Conservation (phyloP, 306 rosid genomes). For the Luffa acutangula region DNA sequence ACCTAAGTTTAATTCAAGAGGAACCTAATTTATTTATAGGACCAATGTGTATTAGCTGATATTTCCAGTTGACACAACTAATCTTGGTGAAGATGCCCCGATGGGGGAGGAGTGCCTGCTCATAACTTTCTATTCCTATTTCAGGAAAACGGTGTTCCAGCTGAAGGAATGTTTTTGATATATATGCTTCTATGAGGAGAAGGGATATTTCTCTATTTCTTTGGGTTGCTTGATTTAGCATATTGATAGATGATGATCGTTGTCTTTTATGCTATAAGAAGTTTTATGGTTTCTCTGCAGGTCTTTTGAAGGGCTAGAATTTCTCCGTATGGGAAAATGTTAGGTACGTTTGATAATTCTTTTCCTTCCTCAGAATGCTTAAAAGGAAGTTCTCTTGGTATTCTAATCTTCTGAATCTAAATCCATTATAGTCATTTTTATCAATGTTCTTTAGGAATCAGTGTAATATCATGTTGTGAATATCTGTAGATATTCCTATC, state of each 20-base stretch:
- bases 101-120: not conserved
- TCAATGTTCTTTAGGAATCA: not conserved
- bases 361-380: not conserved
- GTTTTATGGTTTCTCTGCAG: constrained; percentile 14
- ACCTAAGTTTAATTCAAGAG: not conserved
- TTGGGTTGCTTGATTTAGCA: not conserved
- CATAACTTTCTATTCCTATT: not conserved
- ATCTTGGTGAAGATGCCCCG: not conserved
- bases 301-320: constrained; percentile 3
- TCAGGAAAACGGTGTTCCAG: not conserved
- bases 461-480: not conserved
- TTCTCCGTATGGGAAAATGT: not conserved
- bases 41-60: not conserved
- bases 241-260: not conserved
- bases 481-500: not conserved
- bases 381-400: not conserved
- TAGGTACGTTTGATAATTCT: not conserved
- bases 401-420: not conserved
- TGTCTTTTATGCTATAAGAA: not conserved
- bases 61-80: not conserved
- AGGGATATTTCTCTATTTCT: not conserved
- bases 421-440: not conserved
- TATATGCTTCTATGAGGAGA: not conserved
- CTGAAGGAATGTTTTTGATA: not conserved
- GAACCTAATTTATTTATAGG: not conserved